Base-by-base conservation (phyloP, 108 stramenopile genomes). In the Skeletonema tropicum region DNA sequence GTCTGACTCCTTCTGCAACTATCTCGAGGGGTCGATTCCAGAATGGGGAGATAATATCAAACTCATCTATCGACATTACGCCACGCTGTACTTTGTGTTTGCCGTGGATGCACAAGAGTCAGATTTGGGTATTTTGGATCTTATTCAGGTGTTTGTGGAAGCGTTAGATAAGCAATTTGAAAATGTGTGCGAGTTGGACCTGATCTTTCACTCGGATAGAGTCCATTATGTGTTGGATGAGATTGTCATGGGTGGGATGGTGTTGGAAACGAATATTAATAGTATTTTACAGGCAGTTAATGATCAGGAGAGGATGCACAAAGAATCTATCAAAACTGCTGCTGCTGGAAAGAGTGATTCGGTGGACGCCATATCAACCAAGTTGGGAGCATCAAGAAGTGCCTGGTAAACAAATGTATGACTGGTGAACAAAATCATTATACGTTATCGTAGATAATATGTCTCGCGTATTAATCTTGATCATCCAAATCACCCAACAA, bases 171-270 rank as follows among this genome's bases (percentile, higher is more conserved):
- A 98, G 72, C 96, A 94, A 78, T 99, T 99, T 85, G 97, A 98
- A 79, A 98, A 98, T 88, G 99, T 99, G 0, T 99, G 99, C 79
- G 99, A 99, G 85, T 82, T 99, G 73, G 98, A 99, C 75, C 88
- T 99, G 23, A 99, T 99, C 64, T 99, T 99, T 76, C 98, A 98
- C 83, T 94, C 94, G 33, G 98, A 99, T 88, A 85, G 93, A 58
- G 90, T 94, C 2, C 92, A 95, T 72, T 97, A 94, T 60, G 71
- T 94, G 21, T 71, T 95, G 72, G 96, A 97, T 78, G 99, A 99
- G 71, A 98, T 99, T 58, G 98, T 99, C 30, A 99, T 99, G 98
- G 99, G 96, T 15, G 98, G 99, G 17, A 98, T 99, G 98, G 99
- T 99, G 19, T 80, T 99, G 66, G 99, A 99, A 76, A 99, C 98